phyloP scores from a whole-genome alignment of 768 basidiomycete species.

The Tricholoma sp. region DNA sequence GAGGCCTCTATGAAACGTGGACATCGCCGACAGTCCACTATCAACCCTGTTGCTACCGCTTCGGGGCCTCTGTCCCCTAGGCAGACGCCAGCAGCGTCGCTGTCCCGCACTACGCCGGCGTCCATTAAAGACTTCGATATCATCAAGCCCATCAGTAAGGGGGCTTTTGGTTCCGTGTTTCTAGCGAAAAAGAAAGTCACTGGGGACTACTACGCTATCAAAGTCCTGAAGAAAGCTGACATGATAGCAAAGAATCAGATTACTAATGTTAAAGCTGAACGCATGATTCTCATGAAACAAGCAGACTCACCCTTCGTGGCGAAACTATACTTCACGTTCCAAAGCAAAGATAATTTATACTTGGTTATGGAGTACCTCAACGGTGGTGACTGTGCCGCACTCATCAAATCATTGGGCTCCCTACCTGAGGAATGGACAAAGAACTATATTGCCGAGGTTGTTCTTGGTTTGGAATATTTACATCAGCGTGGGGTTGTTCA shows the following conservation, averaged over 20 bases:
- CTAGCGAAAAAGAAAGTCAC: slow-evolving; percentile 97
- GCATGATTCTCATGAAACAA: slow-evolving; percentile 99
- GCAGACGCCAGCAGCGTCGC: slow-evolving; percentile 69
- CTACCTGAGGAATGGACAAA: slow-evolving; percentile 96
- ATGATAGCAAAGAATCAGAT: slow-evolving; percentile 99
- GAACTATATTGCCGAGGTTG: slow-evolving; percentile 94
- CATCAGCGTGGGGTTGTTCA: slow-evolving; percentile 94
- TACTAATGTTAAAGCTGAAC: slow-evolving; percentile 98
- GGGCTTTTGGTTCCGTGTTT: slow-evolving; percentile 97
- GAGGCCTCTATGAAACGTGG: slow-evolving; percentile 49
- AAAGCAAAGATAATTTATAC: slow-evolving; percentile 98
- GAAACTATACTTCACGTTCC: slow-evolving; percentile 97
- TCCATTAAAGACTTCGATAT: slow-evolving; percentile 99
- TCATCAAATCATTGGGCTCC: slow-evolving; percentile 92
- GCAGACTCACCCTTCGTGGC: slow-evolving; percentile 98
- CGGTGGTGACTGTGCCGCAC: slow-evolving; percentile 94
- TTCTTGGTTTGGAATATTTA: slow-evolving; percentile 93
- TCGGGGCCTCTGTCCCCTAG: slow-evolving; percentile 81
- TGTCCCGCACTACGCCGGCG: slow-evolving; percentile 75
- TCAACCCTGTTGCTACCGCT: slow-evolving; percentile 58
- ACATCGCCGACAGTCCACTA: slow-evolving; percentile 69
- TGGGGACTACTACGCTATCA: slow-evolving; percentile 99
- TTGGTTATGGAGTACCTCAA: slow-evolving; percentile 99
- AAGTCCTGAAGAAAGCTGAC: slow-evolving; percentile 99
- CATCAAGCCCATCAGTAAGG: slow-evolving; percentile 98